Percentiles rank a stretch among this genome's conserved stretches.
phyloP scores from a whole-genome alignment of 148 eudicot genomes.

The Euryodendron excelsum region DNA sequence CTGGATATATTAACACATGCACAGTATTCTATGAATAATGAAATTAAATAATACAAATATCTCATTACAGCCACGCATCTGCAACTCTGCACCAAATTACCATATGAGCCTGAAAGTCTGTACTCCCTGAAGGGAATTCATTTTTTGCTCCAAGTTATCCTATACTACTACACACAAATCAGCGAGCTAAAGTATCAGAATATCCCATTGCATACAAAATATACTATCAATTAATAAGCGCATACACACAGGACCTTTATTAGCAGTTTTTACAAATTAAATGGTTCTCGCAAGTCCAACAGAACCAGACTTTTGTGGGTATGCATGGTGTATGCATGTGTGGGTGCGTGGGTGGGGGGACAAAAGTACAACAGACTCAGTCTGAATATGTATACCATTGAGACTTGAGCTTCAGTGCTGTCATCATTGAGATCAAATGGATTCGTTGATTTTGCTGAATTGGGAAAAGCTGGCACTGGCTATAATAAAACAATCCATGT shows the following conservation, averaged over 20 bases:
- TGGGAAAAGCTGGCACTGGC: conserved; percentile 36
- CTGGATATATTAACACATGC: neutral
- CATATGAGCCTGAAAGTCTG: neutral
- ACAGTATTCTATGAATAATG: neutral
- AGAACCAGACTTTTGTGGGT: neutral
- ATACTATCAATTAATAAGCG: neutral
- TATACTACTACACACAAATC: neutral
- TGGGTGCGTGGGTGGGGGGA: neutral
- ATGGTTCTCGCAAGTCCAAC: neutral
- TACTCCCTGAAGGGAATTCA: neutral
- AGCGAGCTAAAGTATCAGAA: neutral
- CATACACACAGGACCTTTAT: neutral
- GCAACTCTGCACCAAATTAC: neutral
- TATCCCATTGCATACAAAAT: neutral
- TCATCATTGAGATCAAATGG: conserved; percentile 66
- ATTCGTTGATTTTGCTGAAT: conserved; percentile 47
- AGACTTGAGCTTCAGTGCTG: conserved; percentile 25
- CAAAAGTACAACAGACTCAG: neutral
- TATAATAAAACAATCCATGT: conserved; percentile 20
- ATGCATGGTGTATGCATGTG: neutral
- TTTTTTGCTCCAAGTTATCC: conserved; percentile 1
- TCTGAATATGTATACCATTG: conserved; percentile 37
- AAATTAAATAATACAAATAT: neutral
- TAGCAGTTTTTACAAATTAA: too few relatives aligned
- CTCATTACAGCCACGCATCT: neutral